These are phyloP conservation scores for Mortierella polycephala DNA, from an alignment of 371 early-diverging fungal species.

Conservation along the genomic window DNA sequence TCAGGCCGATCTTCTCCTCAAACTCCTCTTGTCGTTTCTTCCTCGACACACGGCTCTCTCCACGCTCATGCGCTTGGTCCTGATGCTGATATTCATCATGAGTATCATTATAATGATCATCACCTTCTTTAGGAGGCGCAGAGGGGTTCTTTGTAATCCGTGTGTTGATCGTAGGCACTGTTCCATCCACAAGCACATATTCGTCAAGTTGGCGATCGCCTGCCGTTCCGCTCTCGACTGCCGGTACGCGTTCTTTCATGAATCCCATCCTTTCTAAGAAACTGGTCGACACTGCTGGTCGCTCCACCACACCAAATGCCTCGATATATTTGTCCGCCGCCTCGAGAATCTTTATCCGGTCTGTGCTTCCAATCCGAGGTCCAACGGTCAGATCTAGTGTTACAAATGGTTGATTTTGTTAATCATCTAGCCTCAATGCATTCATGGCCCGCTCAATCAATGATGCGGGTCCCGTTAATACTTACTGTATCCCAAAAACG, in stretches of 20 bases:
- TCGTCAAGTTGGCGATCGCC: constrained; percentile 3
- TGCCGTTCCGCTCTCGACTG: constrained; percentile 18
- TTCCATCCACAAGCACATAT: constrained; percentile 47
- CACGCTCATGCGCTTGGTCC: not conserved
- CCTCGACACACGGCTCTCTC: constrained; percentile 12
- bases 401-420: constrained; percentile 59
- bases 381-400: constrained; percentile 57
- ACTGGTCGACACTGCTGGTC: constrained; percentile 48
- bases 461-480: not conserved
- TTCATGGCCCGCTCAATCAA: no score
- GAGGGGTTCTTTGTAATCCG: constrained; percentile 34
- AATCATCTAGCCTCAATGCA: constrained; percentile 43
- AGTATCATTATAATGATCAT: not conserved
- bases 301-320: constrained; percentile 43
- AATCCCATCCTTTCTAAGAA: constrained; percentile 55
- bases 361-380: constrained; percentile 32
- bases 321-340: constrained; percentile 41
- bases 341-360: constrained; percentile 30
- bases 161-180: constrained; percentile 44
- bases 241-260: constrained; percentile 22
- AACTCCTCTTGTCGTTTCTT: constrained; percentile 46
- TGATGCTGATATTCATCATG: not conserved
- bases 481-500: constrained; percentile 54
- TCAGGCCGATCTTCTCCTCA: constrained; percentile 26
- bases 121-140: not conserved